Conservation (phyloP, 257 asterid species). For the Gentiana straminea region DNA sequence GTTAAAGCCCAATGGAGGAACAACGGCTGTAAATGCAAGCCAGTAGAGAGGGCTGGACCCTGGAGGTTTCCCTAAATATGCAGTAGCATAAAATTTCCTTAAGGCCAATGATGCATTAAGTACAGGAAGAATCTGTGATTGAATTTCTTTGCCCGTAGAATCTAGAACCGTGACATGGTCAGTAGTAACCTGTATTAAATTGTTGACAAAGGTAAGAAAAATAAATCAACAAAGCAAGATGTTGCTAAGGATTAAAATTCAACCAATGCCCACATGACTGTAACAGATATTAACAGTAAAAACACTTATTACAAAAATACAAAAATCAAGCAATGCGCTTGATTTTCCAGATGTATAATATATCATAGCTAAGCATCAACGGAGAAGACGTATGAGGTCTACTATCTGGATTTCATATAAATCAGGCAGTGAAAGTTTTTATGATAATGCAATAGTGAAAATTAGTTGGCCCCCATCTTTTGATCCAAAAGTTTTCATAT, state of each 20-base stretch:
- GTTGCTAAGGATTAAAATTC: no score
- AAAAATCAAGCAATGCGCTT: no score
- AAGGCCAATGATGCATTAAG: conserved; percentile 41
- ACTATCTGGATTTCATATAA: no score
- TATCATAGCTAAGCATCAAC: neutral
- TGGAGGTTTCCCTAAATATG: conserved; percentile 50
- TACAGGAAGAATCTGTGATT: conserved; percentile 61
- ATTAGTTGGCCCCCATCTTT: no score
- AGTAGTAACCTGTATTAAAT: conserved; percentile 50
- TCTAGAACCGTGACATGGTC: conserved; percentile 48
- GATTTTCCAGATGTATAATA: no score
- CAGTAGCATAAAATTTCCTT: conserved; percentile 43
- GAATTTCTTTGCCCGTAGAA: conserved; percentile 54
- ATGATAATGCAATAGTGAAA: no score
- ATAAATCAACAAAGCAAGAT: neutral
- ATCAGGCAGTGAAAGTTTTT: no score
- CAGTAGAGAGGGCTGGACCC: conserved; percentile 36
- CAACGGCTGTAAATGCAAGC: conserved; percentile 69
- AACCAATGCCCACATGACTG: neutral
- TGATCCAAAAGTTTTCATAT: no score
- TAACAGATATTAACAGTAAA: neutral
- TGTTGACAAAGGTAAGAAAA: conserved; percentile 4
- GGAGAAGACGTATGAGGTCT: no score
- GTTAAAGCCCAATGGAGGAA: conserved; percentile 79
- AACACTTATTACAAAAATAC: no score